Evolutionary conservation across 345 rosid genomes (phyloP), one percentile per base, ranked within the genome.

Genomic region (Pseudoturritis turrita): DNA sequence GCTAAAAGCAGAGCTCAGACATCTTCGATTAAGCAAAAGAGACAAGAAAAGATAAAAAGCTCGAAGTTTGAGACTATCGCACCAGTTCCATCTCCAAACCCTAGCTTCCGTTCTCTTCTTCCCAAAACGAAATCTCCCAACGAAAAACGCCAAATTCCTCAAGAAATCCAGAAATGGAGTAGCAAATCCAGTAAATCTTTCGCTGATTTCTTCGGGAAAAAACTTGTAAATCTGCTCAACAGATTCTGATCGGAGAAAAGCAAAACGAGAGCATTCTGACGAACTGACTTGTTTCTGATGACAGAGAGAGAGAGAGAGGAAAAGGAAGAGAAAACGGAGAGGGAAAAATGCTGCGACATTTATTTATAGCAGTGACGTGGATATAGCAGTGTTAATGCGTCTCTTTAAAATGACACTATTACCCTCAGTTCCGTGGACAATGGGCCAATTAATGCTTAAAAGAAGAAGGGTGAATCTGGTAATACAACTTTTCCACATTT

Each of bases 31-130:
- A 15, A 58, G 56, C 39, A 25, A 57, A 40, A 39, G 6, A 57
- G 3, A n/a, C 15, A 46, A 2, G 15, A 18, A 14, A 50, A 10
- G 39, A 12, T 12, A 25, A 49, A 2, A 15, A 43, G 46, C 21
- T 58, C 3, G 40, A 62, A 37, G 54, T 40, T 39, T 12, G 19
- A 10, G 41, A 45, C 3, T 36, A 11, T 46, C 81, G 71, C 78
- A 85, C 86, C 86, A 68, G 65, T 73, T 79, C 80, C 86, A 83
- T 85, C 70, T 6, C 28, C 22, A 70, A 80, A 62, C 72, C 76
- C 77, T 68, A 79, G 78, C 21, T 73, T 68, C 46, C 47, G 60
- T 74, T 71, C 47, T 19, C 55, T 49, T 47, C 72, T 17, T 23
- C 45, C 40, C 7, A 3, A 26, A 44, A 26, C 13, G 15, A 45